Base-by-base conservation (phyloP, 768 basidiomycete species). In the Kwoniella mangroviensis region DNA sequence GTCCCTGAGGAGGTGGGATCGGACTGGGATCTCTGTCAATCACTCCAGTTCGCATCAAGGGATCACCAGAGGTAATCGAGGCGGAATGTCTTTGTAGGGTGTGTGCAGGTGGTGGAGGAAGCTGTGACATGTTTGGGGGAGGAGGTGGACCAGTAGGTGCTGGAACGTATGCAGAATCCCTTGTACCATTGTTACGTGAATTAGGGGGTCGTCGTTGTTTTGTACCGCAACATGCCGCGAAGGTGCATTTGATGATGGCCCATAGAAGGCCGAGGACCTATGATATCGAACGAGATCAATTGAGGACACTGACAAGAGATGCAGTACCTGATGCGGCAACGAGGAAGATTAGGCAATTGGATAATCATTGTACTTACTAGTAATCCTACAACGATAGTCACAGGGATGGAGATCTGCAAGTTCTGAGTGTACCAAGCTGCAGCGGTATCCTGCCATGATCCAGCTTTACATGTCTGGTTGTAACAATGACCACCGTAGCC, bases 381-480 rank as follows among this genome's bases (percentile, higher is more conserved):
- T 5, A 83, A 24, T 13, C 76, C 75, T 19, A 66, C 82, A 17
- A 81, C 75, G 19, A 83, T 73, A 17, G 80, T 83, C 1, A 83
- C 78, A 1, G 82, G 82, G 52, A 83, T 81, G 4, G 80, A 74
- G 19, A 81, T 81, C 49, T 83, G 78, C 12, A 92, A 87, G 84
- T 93, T 93, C 71, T 89, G 87, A 6, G 81, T 84, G 81, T 90
- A 92, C 91, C 90, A 91, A 4, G 91, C 86, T 85, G 89, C 89
- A 40, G 88, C 88, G 0, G 87, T 89, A 54, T 87, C 87, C 24
- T 90, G 81, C 66, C 88, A 83, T 67, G 85, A 86, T 40, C 88
- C 90, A 34, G 88, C 75, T 73, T 88, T 83, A 79, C 92, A 94
- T 22, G 83, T 86, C 40, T 90, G 89, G 65, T 85, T 84, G 19